A percentile compares a stretch with the other conserved stretches of the same genome.
phyloP scores from a whole-genome alignment of 2,329 filamentous ascomycete genomes.

The Botrytis galanthina region DNA sequence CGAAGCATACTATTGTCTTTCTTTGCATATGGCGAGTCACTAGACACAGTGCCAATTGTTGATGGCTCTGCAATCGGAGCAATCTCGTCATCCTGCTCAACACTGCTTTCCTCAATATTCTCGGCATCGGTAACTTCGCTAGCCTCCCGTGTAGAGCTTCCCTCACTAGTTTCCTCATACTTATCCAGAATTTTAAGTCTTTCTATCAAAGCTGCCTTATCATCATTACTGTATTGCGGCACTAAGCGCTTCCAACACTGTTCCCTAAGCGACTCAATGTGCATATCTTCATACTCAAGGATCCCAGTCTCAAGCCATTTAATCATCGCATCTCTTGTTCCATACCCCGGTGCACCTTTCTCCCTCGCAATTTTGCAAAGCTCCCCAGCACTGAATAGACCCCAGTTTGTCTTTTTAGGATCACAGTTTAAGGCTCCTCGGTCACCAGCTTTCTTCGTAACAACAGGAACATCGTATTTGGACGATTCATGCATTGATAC shows the following conservation, averaged over 20 bases:
- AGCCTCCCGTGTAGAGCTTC: not conserved
- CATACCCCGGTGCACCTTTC: not conserved
- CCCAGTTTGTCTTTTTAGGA: not conserved
- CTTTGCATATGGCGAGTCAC: conserved; percentile 19
- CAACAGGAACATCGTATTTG: not conserved
- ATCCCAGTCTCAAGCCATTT: not conserved
- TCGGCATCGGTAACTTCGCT: not conserved
- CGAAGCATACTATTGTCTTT: conserved; percentile 30
- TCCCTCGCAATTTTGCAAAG: not conserved
- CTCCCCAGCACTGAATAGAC: not conserved
- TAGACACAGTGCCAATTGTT: not conserved
- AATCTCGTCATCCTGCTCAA: not conserved
- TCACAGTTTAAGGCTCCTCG: not conserved
- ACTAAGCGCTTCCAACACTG: not conserved
- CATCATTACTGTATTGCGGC: not conserved
- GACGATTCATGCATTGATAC: not conserved
- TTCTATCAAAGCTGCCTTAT: not conserved
- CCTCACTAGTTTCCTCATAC: not conserved
- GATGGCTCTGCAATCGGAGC: not conserved
- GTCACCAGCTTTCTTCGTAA: not conserved
- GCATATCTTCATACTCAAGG: not conserved
- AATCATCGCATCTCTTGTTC: not conserved
- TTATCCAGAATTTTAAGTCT: not conserved
- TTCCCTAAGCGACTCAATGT: not conserved
- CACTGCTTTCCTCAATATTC: not conserved